A percentile compares a stretch with the other conserved stretches of the same genome.
phyloP scores from a whole-genome alignment of 805 yeast species.

The Ogataea sp. region DNA sequence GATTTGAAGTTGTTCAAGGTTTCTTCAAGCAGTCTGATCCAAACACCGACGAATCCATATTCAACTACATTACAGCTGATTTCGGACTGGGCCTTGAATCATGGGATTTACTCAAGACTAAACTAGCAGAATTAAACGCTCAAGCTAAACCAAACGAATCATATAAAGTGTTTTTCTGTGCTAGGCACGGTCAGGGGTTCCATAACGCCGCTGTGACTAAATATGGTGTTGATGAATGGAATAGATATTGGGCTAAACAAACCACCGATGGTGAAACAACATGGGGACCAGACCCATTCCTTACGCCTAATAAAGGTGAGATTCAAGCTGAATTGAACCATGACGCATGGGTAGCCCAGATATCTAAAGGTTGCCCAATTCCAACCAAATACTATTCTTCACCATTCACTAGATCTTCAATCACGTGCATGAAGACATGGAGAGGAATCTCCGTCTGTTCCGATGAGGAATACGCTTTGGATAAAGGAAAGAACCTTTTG shows the following conservation, averaged over 20 bases:
- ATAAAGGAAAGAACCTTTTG: no score
- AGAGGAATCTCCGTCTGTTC: conserved; percentile 26
- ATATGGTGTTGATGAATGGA: conserved; percentile 54
- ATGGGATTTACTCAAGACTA: conserved; percentile 31
- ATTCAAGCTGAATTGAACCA: conserved; percentile 46
- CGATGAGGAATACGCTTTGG: conserved; percentile 13
- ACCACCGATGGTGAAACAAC: conserved; percentile 46
- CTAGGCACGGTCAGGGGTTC: conserved; percentile 66
- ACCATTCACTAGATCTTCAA: conserved; percentile 58
- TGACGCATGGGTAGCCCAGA: conserved; percentile 33
- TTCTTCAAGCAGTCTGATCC: conserved; percentile 40
- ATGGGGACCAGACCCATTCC: conserved; percentile 55
- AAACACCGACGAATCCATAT: conserved; percentile 36
- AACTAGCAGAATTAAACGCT: conserved; percentile 28
- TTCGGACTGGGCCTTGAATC: conserved; percentile 34
- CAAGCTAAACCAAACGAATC: conserved; percentile 27
- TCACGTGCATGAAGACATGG: conserved; percentile 48
- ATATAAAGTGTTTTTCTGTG: conserved; percentile 44
- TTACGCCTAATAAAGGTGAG: conserved; percentile 43
- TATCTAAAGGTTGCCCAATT: conserved; percentile 41
- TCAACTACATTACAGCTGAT: conserved; percentile 33
- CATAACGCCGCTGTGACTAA: conserved; percentile 49
- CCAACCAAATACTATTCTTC: conserved; percentile 51
- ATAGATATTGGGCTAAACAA: conserved; percentile 40
- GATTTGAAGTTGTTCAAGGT: conserved; percentile 39